Base-by-base conservation (phyloP, 2,329 filamentous ascomycete species). In the Colletotrichum sp. region DNA sequence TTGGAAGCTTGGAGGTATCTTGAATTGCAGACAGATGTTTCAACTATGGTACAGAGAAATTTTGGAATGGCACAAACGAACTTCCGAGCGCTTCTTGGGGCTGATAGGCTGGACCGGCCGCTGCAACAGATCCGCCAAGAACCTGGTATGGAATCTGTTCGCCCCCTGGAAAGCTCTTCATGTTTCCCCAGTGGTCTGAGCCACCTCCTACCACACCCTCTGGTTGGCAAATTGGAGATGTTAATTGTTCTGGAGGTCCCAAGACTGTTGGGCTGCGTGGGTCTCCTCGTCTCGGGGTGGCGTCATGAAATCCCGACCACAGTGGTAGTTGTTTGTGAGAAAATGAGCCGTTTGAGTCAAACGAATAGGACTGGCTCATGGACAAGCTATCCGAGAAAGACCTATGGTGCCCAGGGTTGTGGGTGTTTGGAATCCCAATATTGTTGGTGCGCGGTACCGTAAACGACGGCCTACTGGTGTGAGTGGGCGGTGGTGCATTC, bases 11-110 rank as follows among this genome's bases (percentile, higher is more conserved):
- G 55, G 7, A 36, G 44, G 39, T 68, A 57, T 55, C 16, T 34
- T 49, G 34, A 18, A 66, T 44, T 66, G n/a, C 59, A 15, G 28
- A n/a, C 59, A 64, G 18, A 36, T 32, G 66, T 36, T 36, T 30
- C 30, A 68, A 36, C 73, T 76, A 76, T 68, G 65, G 21, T 69
- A 76, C 73, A 69, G 73, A 68, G 32, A 76, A 76, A 28, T 49
- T 69, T n/a, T 76, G 73, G 5, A 68, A 76, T 34, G 65, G 64
- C 21, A 73, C 36, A 57, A 57, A 76, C 8, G 73, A 34, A 28
- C 55, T 44, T 9, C 39, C 66, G 8, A 74, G 49, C 12, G 49
- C 72, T 26, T 74, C 72, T 36, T 65, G 52, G 2, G 63, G 4
- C 26, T 49, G 64, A 34, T 72, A 76, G 2, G 57, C 24, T 7